Conservation (phyloP, 495 filamentous ascomycete genomes). For the Tuber magnatum region DNA sequence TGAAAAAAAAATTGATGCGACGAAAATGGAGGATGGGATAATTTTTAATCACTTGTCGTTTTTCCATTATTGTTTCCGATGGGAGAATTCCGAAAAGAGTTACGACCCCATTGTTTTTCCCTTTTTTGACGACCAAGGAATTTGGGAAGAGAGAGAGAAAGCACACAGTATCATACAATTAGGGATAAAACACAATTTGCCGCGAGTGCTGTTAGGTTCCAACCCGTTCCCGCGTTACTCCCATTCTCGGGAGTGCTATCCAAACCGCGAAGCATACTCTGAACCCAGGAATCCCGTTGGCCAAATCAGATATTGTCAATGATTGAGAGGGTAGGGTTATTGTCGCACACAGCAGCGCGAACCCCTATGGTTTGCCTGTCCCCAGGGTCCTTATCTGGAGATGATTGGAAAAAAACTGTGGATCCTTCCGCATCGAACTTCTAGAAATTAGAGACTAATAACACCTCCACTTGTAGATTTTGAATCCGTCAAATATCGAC, state of each 20-base stretch:
- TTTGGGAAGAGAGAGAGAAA: slow-evolving; percentile 9
- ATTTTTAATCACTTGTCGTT: slow-evolving; percentile 19
- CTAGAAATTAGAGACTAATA: slow-evolving; percentile 12
- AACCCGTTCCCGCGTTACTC: slow-evolving; percentile 12
- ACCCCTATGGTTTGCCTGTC: slow-evolving; percentile 2
- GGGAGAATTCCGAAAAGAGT: background rate
- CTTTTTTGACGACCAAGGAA: slow-evolving; percentile 18
- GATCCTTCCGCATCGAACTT: slow-evolving; percentile 12
- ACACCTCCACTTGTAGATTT: slow-evolving; percentile 15
- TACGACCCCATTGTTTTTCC: background rate
- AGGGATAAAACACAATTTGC: slow-evolving; percentile 21
- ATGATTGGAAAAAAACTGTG: background rate
- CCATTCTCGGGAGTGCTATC: slow-evolving; percentile 3
- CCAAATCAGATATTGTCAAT: slow-evolving; percentile 8
- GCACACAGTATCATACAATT: slow-evolving; percentile 4
- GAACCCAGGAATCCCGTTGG: background rate
- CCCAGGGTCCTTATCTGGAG: slow-evolving; percentile 6
- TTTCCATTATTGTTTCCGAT: slow-evolving; percentile 10
- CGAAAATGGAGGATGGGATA: background rate
- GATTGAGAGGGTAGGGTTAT: slow-evolving; percentile 1
- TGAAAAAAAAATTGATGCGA: background rate
- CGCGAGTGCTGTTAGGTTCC: slow-evolving; percentile 16
- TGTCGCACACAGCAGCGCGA: background rate
- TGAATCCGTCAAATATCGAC: slow-evolving; percentile 8
- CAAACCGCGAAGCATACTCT: background rate